Conservation (phyloP, 2,329 filamentous ascomycete genomes). For the Colletotrichum sp. region DNA sequence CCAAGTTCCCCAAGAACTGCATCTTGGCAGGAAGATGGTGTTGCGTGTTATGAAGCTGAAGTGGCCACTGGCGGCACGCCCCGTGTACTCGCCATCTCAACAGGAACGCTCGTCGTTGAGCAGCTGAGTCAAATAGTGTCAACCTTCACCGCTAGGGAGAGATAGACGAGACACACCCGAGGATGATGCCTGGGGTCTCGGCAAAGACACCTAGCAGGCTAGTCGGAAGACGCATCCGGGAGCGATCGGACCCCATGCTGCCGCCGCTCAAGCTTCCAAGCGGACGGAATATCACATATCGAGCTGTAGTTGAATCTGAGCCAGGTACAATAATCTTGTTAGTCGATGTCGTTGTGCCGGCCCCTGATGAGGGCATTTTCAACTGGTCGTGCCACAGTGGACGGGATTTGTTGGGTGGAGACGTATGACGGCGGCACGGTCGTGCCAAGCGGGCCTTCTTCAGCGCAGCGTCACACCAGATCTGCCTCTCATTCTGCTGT, state of each 20-base stretch:
- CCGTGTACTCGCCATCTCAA: slow-evolving; percentile 10
- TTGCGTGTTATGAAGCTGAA: neutral
- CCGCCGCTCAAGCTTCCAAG: neutral
- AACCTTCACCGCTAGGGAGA: slow-evolving; percentile 18
- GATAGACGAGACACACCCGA: slow-evolving; percentile 4
- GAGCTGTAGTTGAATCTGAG: neutral
- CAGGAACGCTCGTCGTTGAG: slow-evolving; percentile 16
- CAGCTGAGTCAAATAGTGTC: slow-evolving; percentile 8
- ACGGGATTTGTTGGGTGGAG: neutral
- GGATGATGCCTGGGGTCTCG: slow-evolving; percentile 1
- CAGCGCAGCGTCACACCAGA: slow-evolving; percentile 15
- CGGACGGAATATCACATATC: neutral
- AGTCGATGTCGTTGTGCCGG: neutral
- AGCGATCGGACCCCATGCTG: slow-evolving; percentile 2
- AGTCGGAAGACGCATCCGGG: slow-evolving; percentile 12
- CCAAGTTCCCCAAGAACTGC: slow-evolving; percentile 3
- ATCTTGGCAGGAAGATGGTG: slow-evolving; percentile 2
- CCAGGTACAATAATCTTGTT: neutral
- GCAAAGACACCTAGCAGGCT: slow-evolving; percentile 15
- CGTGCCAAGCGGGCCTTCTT: slow-evolving; percentile 13
- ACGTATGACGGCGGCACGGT: neutral
- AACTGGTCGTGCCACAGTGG: neutral
- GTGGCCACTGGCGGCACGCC: slow-evolving; percentile 13
- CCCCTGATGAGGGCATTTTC: neutral
- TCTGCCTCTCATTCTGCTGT: neutral